A percentile compares a stretch with the other conserved stretches of the same genome.
Conservation (phyloP, 176 grass and related monocot genomes). For the Aegilops umbellulata region DNA sequence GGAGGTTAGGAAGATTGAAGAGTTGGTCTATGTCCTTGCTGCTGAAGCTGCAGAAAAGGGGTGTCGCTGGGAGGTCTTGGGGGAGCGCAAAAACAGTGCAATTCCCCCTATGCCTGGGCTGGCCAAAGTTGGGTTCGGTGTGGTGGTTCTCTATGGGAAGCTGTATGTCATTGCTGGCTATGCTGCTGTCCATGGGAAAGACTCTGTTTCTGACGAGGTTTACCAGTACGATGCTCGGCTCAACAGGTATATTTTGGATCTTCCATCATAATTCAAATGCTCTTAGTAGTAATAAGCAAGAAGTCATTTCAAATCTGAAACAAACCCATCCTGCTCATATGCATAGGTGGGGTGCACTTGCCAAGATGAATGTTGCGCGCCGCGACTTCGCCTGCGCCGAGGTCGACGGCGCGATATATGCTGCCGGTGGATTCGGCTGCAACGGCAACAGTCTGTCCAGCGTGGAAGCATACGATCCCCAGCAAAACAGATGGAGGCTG, state of each 20-base stretch:
- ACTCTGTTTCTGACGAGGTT: constrained; percentile 60
- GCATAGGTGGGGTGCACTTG: constrained; percentile 53
- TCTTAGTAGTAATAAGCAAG: too few relatives aligned
- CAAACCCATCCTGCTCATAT: background rate
- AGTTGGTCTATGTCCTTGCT: constrained; percentile 58
- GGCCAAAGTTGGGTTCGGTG: constrained; percentile 46
- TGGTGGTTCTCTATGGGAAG: constrained; percentile 64
- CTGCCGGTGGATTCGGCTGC: constrained; percentile 54
- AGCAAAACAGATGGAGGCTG: constrained; percentile 45
- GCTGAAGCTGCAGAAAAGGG: constrained; percentile 34
- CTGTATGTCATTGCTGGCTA: constrained; percentile 62
- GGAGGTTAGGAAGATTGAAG: constrained; percentile 48
- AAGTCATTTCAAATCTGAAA: too few relatives aligned
- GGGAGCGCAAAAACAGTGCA: constrained; percentile 36
- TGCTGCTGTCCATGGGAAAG: constrained; percentile 34
- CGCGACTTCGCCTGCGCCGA: constrained; percentile 61
- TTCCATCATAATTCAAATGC: background rate
- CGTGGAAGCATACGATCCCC: constrained; percentile 63
- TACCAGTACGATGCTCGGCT: constrained; percentile 73
- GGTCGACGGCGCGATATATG: constrained; percentile 58
- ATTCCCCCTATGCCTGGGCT: constrained; percentile 70
- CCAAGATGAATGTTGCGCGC: constrained; percentile 72
- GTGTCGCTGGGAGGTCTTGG: constrained; percentile 52
- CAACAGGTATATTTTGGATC: constrained; percentile 47
- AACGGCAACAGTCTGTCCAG: constrained; percentile 46